A percentile compares a stretch with the other conserved stretches of the same genome.
These are phyloP conservation scores for Wilcoxina mikolae DNA, from an alignment of 495 filamentous ascomycete species.

Conservation along the genomic window DNA sequence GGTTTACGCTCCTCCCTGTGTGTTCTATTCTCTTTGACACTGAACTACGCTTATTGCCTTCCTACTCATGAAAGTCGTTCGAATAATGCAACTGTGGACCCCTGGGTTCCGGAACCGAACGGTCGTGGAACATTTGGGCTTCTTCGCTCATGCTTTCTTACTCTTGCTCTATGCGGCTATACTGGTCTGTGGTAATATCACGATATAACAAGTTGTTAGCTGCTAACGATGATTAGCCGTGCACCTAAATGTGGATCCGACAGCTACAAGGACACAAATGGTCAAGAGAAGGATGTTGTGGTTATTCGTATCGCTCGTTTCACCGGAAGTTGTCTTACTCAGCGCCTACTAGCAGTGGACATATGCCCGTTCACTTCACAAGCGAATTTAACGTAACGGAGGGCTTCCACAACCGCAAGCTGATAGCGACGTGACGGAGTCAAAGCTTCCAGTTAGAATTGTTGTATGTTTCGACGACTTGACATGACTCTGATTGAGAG, in stretches of 20 bases:
- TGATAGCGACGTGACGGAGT: background rate
- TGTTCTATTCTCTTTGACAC: no score
- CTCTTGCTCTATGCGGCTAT: slow-evolving; percentile 4
- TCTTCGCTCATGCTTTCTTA: slow-evolving; percentile 3
- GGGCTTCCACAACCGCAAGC: background rate
- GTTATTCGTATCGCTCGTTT: slow-evolving; percentile 1
- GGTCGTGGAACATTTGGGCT: slow-evolving; percentile 5
- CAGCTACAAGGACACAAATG: background rate
- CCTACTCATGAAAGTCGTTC: no score
- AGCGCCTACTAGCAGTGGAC: background rate
- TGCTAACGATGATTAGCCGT: background rate
- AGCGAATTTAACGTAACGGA: background rate
- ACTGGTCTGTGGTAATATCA: background rate
- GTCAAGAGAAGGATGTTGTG: background rate
- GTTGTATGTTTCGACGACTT: no score
- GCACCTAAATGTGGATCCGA: slow-evolving; percentile 2
- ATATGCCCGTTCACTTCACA: background rate
- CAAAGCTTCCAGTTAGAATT: no score
- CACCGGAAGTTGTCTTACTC: slow-evolving; percentile 3
- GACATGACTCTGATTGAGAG: no score
- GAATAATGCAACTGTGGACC: no score
- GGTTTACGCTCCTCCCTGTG: no score
- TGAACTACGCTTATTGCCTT: no score
- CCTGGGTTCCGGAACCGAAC: slow-evolving; percentile 2
- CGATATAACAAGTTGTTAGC: background rate